Base-by-base conservation (phyloP, 2,329 filamentous ascomycete genomes). In the Cephalotrichum gorgonifer region DNA sequence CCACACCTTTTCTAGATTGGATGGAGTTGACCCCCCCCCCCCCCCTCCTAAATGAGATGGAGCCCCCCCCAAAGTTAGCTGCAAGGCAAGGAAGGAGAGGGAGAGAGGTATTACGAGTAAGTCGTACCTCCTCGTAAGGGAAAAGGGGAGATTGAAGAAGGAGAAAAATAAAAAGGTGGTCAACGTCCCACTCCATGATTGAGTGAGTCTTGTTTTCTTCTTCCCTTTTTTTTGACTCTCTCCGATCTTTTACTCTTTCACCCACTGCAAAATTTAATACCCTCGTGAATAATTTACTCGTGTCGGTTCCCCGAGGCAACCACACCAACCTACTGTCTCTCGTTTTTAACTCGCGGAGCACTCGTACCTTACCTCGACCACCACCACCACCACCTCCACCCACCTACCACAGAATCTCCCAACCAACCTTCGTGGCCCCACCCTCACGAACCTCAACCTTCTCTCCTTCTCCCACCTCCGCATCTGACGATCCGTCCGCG, bases 131-230 rank as follows among this genome's bases (percentile, higher is more conserved):
- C 41, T 22, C 41, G 14, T n/a, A 20, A 26, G 12, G 35, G 26
- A 26, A 39, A 25, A 43, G 47, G 27, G 27, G 27, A 48, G 23
- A 9, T 15, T 8, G n/a, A 44, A 15, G 35, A 42, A 38, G 33
- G 30, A 44, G 17, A 48, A 48, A 49, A 12, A 17, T 26, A 35
- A 43, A 44, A 49, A 35, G 41, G 33, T 23, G 39, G 20, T 35
- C 25, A 27, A 12, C 12, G 22, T 25, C 23, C 45, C 41, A 33
- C 22, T 20, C 23, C 17, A 22, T 28, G 20, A 44, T n/a, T 17
- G 26, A 7, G n/a, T 28, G 6, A 2, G 11, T 39, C 28, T 41
- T 43, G 9, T 25, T 43, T 43, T 35, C 47, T 31, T 49, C 39
- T 17, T 49, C 44, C 20, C 28, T 25, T 35, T 28, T 25, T 30